Evolutionary conservation across 495 filamentous ascomycete species (phyloP), one percentile per base, ranked within the genome.

Genomic region (Aspergillus hancockii): DNA sequence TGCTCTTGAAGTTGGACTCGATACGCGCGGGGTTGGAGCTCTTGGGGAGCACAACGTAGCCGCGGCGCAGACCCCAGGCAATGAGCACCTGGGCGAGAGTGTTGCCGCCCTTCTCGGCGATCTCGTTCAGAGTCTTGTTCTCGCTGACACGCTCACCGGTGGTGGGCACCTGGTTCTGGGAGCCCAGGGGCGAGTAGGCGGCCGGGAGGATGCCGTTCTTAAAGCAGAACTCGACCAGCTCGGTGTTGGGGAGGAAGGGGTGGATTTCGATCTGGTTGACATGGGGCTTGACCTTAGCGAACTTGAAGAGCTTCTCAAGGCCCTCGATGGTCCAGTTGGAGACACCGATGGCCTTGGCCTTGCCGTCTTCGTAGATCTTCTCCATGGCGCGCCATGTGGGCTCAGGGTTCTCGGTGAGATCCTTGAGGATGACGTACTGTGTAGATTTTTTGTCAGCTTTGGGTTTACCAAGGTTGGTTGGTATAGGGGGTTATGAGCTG

Each of bases 231-330:
- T 81, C 66, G 8, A 96, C 58, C 54, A 96, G 76, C 52, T 79
- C 77, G 8, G 74, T 70, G 75, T 89, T 92, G 75, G 94, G 92
- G 54, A 97, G 81, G 77, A 96, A 96, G n/a, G 91, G 89, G 73
- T 96, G 90, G 68, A 88, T 92, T 73, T 97, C 92, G 65, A 96
- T 88, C 80, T 96, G 91, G 81, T 97, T 97, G 71, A 92, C 79
- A 21, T 81, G 86, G 0, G 92, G 92, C 52, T 76, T 70, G 46
- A 86, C 69, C 63, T 81, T 87, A 56, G 90, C 87, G 21, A 83
- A 89, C 65, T 84, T 77, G 34, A 91, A 69, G 57, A 90, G 83
- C 40, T 84, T 75, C 74, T 92, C 83, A 23, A 96, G 79, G 64
- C 92, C 81, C 50, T 79, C 71, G 43, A 85, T 81, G 36, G 90